phyloP scores from a whole-genome alignment of 768 basidiomycete genomes.

The Galerina marginata region DNA sequence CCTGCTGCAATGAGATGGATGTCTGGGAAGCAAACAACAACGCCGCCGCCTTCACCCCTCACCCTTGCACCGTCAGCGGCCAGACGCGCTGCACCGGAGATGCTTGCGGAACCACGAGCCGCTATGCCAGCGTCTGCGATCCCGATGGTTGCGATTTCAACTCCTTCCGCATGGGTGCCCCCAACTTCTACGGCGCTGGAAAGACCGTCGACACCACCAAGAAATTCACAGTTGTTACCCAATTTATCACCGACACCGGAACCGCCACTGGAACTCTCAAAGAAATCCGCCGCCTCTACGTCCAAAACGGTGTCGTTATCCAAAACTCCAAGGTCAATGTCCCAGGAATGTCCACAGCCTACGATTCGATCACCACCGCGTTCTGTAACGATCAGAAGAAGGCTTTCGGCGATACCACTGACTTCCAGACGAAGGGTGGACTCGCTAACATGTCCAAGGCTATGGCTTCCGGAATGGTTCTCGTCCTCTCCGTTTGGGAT shows the following conservation, averaged over 20 bases:
- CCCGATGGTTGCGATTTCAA: constrained; percentile 11
- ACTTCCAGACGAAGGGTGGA: background rate
- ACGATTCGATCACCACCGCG: background rate
- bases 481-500: constrained; percentile 5
- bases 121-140: background rate
- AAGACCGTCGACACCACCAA: constrained; percentile 5
- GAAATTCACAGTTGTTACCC: constrained; percentile 5
- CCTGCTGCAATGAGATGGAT: constrained; percentile 16
- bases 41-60: constrained; percentile 5
- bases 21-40: constrained; percentile 8
- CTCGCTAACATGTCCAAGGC: background rate
- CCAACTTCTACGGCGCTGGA: constrained; percentile 1
- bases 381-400: constrained; percentile 1
- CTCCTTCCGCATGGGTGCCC: constrained; percentile 7
- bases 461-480: constrained; percentile 7
- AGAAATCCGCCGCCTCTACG: background rate
- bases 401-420: background rate
- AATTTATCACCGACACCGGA: constrained; percentile 10
- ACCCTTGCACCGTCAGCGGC: background rate
- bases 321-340: constrained; percentile 9
- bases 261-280: constrained; percentile 1
- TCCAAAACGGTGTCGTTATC: background rate
- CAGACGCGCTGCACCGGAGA: background rate
- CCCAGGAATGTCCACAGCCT: background rate
- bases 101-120: constrained; percentile 1